Conservation (phyloP, 1,139 yeast species). For the Saccharomyces hybrid region DNA sequence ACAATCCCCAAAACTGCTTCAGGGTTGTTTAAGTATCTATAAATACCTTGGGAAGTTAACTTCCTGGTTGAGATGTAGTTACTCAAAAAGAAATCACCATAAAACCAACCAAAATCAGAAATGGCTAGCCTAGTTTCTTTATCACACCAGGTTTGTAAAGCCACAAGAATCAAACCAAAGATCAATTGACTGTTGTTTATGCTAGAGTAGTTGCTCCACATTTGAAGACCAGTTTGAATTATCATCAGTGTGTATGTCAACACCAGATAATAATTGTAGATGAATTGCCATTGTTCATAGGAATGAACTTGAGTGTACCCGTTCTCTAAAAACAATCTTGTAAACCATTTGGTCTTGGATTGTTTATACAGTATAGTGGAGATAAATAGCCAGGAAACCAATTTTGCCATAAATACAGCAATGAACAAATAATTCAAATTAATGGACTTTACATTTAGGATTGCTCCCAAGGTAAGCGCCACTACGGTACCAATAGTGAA, state of each 20-base stretch:
- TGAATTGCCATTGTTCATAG: slow-evolving; percentile 67
- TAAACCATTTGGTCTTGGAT: slow-evolving; percentile 56
- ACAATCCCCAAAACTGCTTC: slow-evolving; percentile 77
- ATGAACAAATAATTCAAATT: slow-evolving; percentile 35
- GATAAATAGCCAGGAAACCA: slow-evolving; percentile 47
- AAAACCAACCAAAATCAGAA: slow-evolving; percentile 86
- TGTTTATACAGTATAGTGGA: slow-evolving; percentile 52
- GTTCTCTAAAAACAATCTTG: slow-evolving; percentile 57
- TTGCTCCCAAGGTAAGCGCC: neutral
- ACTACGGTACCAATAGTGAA: slow-evolving; percentile 44
- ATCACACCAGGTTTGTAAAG: slow-evolving; percentile 68
- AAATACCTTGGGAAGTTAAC: slow-evolving; percentile 75
- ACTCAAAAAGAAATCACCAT: slow-evolving; percentile 78
- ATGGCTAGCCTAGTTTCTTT: slow-evolving; percentile 63
- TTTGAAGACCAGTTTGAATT: slow-evolving; percentile 29
- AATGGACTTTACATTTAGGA: neutral
- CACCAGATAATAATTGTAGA: slow-evolving; percentile 48
- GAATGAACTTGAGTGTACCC: slow-evolving; percentile 65
- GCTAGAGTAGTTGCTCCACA: slow-evolving; percentile 11
- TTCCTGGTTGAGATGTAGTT: slow-evolving; percentile 36
- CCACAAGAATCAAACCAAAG: slow-evolving; percentile 52
- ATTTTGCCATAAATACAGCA: slow-evolving; percentile 45
- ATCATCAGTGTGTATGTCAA: slow-evolving; percentile 37
- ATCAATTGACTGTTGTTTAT: slow-evolving; percentile 40
- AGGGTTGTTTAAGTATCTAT: slow-evolving; percentile 78